A percentile compares a stretch with the other conserved stretches of the same genome.
Evolutionary conservation across 2,329 filamentous ascomycete species (phyloP).

Genomic region (Apiospora phragmitis): DNA sequence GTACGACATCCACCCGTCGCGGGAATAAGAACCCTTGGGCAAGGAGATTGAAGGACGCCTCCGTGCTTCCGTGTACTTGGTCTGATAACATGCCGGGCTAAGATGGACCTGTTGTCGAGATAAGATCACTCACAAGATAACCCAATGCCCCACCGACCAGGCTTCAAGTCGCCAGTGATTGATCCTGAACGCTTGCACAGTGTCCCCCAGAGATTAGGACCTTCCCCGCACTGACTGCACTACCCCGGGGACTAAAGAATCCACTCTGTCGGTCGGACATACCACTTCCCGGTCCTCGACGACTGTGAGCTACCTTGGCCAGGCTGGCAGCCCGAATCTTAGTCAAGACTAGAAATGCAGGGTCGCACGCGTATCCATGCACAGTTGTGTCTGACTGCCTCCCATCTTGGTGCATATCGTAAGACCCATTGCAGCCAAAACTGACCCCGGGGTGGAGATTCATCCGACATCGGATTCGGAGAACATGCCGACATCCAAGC

Average conservation of each 20-base stretch:
- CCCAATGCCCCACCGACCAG: too few relatives aligned
- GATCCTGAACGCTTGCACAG: too few relatives aligned
- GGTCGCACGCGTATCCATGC: background rate
- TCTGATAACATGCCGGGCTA: too few relatives aligned
- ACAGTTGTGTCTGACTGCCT: background rate
- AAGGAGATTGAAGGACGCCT: too few relatives aligned
- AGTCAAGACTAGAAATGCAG: background rate
- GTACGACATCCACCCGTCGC: too few relatives aligned
- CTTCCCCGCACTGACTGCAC: background rate
- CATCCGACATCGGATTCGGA: conserved; percentile 3
- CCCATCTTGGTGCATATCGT: background rate
- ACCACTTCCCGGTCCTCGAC: background rate
- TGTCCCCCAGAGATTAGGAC: too few relatives aligned
- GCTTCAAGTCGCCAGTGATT: too few relatives aligned
- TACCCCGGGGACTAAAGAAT: background rate
- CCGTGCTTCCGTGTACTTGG: too few relatives aligned
- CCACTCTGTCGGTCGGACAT: background rate
- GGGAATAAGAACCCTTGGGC: too few relatives aligned
- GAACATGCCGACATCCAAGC: background rate
- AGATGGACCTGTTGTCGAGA: too few relatives aligned
- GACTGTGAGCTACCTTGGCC: too few relatives aligned
- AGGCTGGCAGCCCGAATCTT: background rate
- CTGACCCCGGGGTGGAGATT: background rate
- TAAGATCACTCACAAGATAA: too few relatives aligned
- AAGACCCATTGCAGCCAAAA: background rate